Conservation (phyloP, 2,329 filamentous ascomycete genomes). For the Fusarium tanahbumbuense region DNA sequence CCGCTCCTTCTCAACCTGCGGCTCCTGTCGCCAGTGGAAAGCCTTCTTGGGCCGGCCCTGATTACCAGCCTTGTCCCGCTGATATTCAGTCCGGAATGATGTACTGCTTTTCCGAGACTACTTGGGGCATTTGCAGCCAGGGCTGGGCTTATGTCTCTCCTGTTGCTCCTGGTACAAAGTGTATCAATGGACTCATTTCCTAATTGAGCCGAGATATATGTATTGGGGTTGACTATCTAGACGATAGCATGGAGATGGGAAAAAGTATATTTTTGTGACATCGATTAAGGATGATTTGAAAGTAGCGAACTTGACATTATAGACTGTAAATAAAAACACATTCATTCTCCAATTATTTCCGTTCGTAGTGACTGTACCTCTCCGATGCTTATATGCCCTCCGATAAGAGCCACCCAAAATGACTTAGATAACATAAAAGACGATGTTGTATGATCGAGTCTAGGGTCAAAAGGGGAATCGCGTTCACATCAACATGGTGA, state of each 20-base stretch:
- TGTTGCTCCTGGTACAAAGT: conserved; percentile 38
- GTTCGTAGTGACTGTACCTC: neutral
- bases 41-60: conserved; percentile 30
- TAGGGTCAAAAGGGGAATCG: neutral
- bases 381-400: no score
- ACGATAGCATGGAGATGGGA: neutral
- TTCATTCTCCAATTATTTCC: neutral
- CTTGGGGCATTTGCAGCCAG: conserved; percentile 43
- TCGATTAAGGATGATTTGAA: neutral
- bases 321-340: neutral
- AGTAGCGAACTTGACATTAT: no score
- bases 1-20: neutral
- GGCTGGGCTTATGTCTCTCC: conserved; percentile 39
- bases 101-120: conserved; percentile 28
- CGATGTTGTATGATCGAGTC: neutral
- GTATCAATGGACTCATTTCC: conserved; percentile 31
- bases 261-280: neutral
- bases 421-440: neutral
- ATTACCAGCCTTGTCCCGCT: conserved; percentile 27
- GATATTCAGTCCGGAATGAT: conserved; percentile 19
- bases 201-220: neutral
- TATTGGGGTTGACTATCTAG: neutral
- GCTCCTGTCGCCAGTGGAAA: neutral
- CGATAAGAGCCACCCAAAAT: neutral
- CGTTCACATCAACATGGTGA: neutral